phyloP scores from a whole-genome alignment of 768 basidiomycete genomes.

The Kwoniella botswanensis region DNA sequence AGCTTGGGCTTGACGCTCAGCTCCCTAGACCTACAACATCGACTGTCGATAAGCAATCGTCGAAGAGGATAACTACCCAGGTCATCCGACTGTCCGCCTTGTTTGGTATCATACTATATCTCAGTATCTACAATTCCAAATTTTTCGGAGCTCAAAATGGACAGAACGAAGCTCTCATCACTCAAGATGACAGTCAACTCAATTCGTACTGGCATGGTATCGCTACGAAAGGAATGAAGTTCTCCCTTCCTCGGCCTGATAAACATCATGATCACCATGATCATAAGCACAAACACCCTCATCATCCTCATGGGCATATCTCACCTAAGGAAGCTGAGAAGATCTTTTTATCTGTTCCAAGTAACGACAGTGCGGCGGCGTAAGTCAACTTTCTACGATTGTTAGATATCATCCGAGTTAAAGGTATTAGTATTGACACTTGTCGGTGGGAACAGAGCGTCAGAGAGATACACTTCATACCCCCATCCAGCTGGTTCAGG shows the following conservation, averaged over 20 bases:
- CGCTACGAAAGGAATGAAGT: slow-evolving; percentile 28
- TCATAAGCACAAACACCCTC: slow-evolving; percentile 19
- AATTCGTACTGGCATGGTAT: slow-evolving; percentile 26
- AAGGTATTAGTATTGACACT: background rate
- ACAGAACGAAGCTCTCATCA: too few relatives aligned
- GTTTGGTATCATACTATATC: slow-evolving; percentile 9
- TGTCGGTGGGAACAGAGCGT: slow-evolving; percentile 37
- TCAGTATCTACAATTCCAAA: background rate
- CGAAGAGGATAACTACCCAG: slow-evolving; percentile 2
- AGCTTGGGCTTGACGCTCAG: background rate
- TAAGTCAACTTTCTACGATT: slow-evolving; percentile 28
- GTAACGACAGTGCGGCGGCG: slow-evolving; percentile 52
- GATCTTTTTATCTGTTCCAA: slow-evolving; percentile 52
- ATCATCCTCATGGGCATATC: slow-evolving; percentile 22
- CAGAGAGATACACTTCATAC: slow-evolving; percentile 46
- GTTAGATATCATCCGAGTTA: background rate
- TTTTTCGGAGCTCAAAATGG: background rate
- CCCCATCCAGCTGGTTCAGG: slow-evolving; percentile 56
- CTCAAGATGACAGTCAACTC: background rate
- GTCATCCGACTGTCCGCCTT: slow-evolving; percentile 12
- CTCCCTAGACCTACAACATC: slow-evolving; percentile 17
- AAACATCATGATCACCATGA: background rate
- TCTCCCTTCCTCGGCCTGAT: slow-evolving; percentile 7
- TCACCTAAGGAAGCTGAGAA: slow-evolving; percentile 51
- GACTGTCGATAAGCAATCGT: background rate